Evolutionary conservation across 257 asterid genomes (phyloP).

Genomic region (Fraxinus americana): DNA sequence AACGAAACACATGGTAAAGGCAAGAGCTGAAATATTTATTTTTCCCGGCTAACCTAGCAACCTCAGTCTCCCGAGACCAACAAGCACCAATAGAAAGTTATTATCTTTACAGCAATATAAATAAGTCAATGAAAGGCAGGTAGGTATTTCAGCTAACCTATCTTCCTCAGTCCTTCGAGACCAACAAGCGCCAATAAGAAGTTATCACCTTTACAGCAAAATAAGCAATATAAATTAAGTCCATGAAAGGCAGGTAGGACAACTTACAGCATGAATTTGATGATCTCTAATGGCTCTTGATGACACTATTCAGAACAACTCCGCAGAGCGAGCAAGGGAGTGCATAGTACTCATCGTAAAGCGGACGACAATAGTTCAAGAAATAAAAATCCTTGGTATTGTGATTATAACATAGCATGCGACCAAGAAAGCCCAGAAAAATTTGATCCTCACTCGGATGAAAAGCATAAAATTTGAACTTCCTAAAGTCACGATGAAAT

Average conservation of each 20-base stretch:
- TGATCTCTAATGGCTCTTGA: not conserved
- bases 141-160: not conserved
- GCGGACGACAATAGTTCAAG: no score
- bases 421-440: not conserved
- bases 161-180: not conserved
- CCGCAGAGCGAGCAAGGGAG: not conserved
- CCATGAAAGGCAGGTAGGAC: not conserved
- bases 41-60: not conserved
- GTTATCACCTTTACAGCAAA: not conserved
- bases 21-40: not conserved
- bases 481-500: not conserved
- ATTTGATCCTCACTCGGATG: not conserved
- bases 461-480: not conserved
- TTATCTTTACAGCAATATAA: no score
- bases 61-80: not conserved
- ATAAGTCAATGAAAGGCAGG: not conserved
- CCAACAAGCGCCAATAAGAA: not conserved
- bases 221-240: not conserved
- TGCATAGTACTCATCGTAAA: not conserved
- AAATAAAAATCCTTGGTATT: not conserved
- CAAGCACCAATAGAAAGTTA: no score
- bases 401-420: not conserved
- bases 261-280: not conserved
- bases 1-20: not conserved
- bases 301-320: slow-evolving; percentile 4